Conservation (phyloP, 352 stramenopile species). For the Pythium folliculosum region DNA sequence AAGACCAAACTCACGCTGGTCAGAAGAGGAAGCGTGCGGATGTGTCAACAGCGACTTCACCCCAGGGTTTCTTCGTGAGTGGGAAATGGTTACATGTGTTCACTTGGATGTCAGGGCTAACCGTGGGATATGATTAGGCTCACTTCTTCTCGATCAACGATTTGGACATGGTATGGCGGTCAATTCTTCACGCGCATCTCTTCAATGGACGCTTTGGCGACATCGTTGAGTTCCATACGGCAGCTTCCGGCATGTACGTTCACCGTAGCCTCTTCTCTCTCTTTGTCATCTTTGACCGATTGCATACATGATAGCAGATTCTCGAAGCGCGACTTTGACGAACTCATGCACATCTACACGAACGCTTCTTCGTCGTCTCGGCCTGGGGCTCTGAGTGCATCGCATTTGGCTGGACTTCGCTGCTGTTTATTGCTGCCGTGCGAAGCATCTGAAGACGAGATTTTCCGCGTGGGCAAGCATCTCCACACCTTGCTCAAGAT, state of each 20-base stretch:
- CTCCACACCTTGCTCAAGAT: slow-evolving; percentile 70
- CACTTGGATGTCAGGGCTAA: background rate
- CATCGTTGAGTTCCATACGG: slow-evolving; percentile 41
- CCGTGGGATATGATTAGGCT: slow-evolving; percentile 21
- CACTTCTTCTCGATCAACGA: slow-evolving; percentile 46
- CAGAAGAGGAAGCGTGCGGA: slow-evolving; percentile 32
- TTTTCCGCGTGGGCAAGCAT: slow-evolving; percentile 75
- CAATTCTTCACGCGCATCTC: slow-evolving; percentile 41
- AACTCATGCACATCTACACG: slow-evolving; percentile 74
- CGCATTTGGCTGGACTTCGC: slow-evolving; percentile 49
- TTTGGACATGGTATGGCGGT: slow-evolving; percentile 47
- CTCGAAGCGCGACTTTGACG: slow-evolving; percentile 70
- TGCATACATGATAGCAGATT: slow-evolving; percentile 33
- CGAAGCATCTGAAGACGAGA: slow-evolving; percentile 52
- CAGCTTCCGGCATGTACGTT: slow-evolving; percentile 45
- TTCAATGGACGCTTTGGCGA: slow-evolving; percentile 44
- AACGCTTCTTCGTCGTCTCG: slow-evolving; percentile 41
- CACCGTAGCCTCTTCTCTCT: background rate
- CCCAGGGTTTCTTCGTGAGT: slow-evolving; percentile 34
- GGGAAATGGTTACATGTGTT: background rate
- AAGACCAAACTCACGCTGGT: slow-evolving; percentile 12
- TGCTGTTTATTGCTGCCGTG: slow-evolving; percentile 75
- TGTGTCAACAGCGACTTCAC: slow-evolving; percentile 5
- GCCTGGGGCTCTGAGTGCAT: slow-evolving; percentile 35
- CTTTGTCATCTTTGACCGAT: background rate